Evolutionary conservation across 495 filamentous ascomycete genomes (phyloP).

Genomic region (Daldinia decipiens): DNA sequence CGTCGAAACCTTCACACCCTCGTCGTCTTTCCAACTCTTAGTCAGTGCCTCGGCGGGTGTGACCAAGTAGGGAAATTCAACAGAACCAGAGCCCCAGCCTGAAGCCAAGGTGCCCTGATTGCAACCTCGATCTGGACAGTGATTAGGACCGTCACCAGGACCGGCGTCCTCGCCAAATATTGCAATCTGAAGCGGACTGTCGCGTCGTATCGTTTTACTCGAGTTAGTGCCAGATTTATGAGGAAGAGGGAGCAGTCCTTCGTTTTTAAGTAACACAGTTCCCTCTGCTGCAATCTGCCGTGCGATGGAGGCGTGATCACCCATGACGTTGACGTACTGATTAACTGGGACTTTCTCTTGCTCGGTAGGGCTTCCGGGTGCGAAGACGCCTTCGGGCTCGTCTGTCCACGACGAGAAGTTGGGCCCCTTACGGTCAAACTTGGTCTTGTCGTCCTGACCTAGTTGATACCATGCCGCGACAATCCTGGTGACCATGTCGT

Average conservation of each 20-base stretch:
- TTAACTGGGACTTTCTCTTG: constrained; percentile 74
- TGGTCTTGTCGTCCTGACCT: constrained; percentile 77
- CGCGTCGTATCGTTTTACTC: background rate
- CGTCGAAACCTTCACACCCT: background rate
- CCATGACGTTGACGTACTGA: constrained; percentile 76
- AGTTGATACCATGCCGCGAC: constrained; percentile 94
- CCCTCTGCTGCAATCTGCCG: constrained; percentile 83
- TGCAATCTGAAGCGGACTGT: constrained; percentile 68
- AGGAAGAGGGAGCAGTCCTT: constrained; percentile 62
- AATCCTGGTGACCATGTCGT: constrained; percentile 94
- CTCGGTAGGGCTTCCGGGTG: constrained; percentile 68
- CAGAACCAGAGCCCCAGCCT: constrained; percentile 92
- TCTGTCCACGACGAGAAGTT: constrained; percentile 95
- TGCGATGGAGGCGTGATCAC: constrained; percentile 75
- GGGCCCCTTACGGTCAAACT: constrained; percentile 74
- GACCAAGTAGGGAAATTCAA: constrained; percentile 85
- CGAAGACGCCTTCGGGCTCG: constrained; percentile 70
- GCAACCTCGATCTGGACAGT: constrained; percentile 78
- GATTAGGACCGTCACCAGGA: constrained; percentile 74
- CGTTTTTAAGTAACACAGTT: constrained; percentile 86
- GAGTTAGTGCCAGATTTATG: background rate
- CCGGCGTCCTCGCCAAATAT: constrained; percentile 90
- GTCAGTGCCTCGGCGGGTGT: constrained; percentile 74
- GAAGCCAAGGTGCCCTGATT: constrained; percentile 85
- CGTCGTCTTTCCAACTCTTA: background rate